Base-by-base conservation (phyloP, 805 yeast species). In the Candida broadrunensis region DNA sequence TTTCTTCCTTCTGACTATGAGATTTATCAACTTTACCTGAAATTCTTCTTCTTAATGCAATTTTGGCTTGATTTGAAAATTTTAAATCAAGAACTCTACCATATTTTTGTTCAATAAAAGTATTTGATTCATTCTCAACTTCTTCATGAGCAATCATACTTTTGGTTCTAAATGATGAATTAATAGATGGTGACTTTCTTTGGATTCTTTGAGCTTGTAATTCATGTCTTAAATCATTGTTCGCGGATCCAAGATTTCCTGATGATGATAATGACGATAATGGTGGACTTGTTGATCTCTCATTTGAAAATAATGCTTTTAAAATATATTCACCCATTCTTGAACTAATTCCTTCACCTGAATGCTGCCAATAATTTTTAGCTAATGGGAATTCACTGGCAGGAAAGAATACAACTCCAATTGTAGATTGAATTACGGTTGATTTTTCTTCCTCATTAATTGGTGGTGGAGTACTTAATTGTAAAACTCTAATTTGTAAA, bases 291-390 rank as follows among this genome's bases (percentile, higher is more conserved):
- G 5, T 15, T 14, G 18, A 8, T 14, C 32, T 15, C n/a, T 48
- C 48, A 21, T 47, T 45, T 12, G 59, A 42, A 32, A 54, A 74
- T 55, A 85, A 63, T 56, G 81, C 87, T 45, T 78, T 80, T 44
- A 85, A 62, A 36, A 86, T 80, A 54, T 88, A 93, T 61, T 90
- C 97, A 1, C 89, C 97, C 58, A 83, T 67, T 52, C 98, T 72
- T 26, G 96, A 87, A 13, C 96, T 87, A 20, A 93, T 78, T n/a
- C 97, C 96, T 61, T 91, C 97, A 20, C 99, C 99, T 0, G 96
- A 72, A 55, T 90, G 97, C 60, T 91, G 97, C 99, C 99, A 93
- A 65, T 88, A 93, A 52, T 80, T 80, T 57, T 88, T 89, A 30
- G 93, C 90, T 3, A 85, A 60, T 1, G 78, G 60, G 46, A 72